phyloP scores from a whole-genome alignment of 1,284 basidiomycete genomes.

The Coniferiporia weirii region DNA sequence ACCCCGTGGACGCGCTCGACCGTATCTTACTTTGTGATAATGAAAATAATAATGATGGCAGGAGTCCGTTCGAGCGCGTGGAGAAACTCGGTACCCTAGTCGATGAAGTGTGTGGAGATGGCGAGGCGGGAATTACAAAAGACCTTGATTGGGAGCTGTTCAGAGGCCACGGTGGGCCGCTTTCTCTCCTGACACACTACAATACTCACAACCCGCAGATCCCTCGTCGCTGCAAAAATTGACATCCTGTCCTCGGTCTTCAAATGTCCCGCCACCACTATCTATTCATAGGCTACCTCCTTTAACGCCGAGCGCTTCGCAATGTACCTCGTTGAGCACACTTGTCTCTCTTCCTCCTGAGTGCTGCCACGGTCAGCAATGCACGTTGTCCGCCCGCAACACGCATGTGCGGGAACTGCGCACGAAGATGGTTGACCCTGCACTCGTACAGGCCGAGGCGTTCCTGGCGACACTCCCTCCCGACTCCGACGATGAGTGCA shows the following conservation, averaged over 20 bases:
- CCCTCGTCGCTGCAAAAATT: conserved; percentile 1
- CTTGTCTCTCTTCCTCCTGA: conserved; percentile 3
- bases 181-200: neutral
- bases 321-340: conserved; percentile 2
- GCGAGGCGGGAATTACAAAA: conserved; percentile 10
- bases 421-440: conserved; percentile 11
- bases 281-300: conserved; percentile 1
- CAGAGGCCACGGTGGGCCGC: conserved; percentile 11
- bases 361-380: neutral
- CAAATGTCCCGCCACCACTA: neutral
- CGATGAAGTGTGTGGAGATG: conserved; percentile 1
- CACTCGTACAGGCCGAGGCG: neutral
- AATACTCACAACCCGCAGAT: conserved; percentile 3
- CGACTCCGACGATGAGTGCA: conserved; percentile 14
- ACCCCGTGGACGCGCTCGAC: conserved; percentile 12
- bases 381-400: neutral
- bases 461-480: conserved; percentile 15
- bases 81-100: conserved; percentile 14
- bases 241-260: neutral
- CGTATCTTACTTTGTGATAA: conserved; percentile 14
- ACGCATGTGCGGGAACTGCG: neutral
- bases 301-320: conserved; percentile 1
- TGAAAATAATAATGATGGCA: neutral
- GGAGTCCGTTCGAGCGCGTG: neutral
- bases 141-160: conserved; percentile 22